Evolutionary conservation across 257 asterid genomes (phyloP).

Genomic region (Ligustrum vulgare): DNA sequence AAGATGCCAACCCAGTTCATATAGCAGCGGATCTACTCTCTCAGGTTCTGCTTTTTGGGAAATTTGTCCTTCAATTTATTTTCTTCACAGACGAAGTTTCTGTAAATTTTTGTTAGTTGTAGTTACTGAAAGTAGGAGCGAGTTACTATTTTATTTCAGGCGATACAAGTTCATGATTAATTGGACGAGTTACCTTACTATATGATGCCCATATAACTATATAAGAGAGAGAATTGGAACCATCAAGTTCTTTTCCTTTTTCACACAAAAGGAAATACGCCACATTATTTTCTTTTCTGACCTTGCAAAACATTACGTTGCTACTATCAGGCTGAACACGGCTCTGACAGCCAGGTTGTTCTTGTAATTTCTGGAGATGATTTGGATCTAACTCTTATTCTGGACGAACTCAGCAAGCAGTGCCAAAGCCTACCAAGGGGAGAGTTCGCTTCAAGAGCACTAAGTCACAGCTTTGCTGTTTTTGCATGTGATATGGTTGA

Average conservation of each 20-base stretch:
- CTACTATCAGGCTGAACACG: constrained; percentile 88
- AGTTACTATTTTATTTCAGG: background rate
- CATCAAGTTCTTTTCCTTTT: background rate
- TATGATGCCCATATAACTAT: constrained; percentile 1
- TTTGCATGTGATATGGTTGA: constrained; percentile 86
- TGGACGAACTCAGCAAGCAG: constrained; percentile 71
- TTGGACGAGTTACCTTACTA: background rate
- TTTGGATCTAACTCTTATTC: constrained; percentile 63
- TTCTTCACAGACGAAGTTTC: background rate
- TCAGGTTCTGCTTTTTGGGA: constrained; percentile 50
- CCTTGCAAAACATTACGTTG: constrained; percentile 16
- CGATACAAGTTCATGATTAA: background rate
- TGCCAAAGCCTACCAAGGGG: constrained; percentile 91
- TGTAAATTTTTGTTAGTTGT: constrained; percentile 7
- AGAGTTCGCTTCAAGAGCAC: constrained; percentile 77
- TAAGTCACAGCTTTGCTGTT: constrained; percentile 83
- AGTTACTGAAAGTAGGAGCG: constrained; percentile 11
- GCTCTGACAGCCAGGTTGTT: constrained; percentile 99
- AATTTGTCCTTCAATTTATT: constrained; percentile 7
- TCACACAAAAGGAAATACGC: constrained; percentile 2
- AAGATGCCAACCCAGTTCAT: constrained; percentile 83
- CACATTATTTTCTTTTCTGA: constrained; percentile 8
- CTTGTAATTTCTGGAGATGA: constrained; percentile 87
- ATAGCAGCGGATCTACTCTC: constrained; percentile 96
- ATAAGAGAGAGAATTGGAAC: background rate